Evolutionary conservation across 148 eudicot genomes (phyloP), one percentile per base, ranked within the genome.

Genomic region (Rhododendron molle): DNA sequence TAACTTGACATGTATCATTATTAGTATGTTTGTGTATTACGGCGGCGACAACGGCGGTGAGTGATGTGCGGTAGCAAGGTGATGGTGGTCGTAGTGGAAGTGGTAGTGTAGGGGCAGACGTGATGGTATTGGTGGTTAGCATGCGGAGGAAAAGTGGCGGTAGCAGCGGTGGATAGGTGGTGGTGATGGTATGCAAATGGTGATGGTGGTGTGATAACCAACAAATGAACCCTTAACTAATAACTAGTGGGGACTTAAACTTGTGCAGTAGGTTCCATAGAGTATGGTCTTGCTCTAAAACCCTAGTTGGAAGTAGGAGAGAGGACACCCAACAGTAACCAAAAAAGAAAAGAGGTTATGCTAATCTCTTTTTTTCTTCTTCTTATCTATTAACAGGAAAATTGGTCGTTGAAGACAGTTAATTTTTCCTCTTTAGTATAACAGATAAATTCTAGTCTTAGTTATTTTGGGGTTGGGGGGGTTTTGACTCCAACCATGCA

Each of bases 41-140:
- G 4, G 1, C 60, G 7, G 7, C 7, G 1, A 54, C 7, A 16
- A 4, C 6, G 21, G 0, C 1, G 1, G 1, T 54, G 0, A 0
- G 4, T 50, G 54, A 50, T 50, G 0, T 16, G 2, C 7, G 3
- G 1, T 21, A 58, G 2, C 1, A 58, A 0, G 26, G 9, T 20
- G 32, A 14, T 23, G 71, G 30, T 65, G 26, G 49, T 46, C 1
- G 54, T 50, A 16, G 21, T 58, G 65, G 9, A 1, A 5, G 2
- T 56, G 18, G 23, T 6, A 21, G 2, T 58, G 0, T 58, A 47
- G 13, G 50, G 13, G 26, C 9, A 3, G n/a, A 21, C 26, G 2
- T 20, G 15, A 14, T 23, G 71, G 30, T 65, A 11, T 7, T 50
- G 60, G 26, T 58, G 65, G n/a, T 6, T 15, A 21, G 2, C 3